Conservation (phyloP, 78 protist species). For the Guillardia theta region DNA sequence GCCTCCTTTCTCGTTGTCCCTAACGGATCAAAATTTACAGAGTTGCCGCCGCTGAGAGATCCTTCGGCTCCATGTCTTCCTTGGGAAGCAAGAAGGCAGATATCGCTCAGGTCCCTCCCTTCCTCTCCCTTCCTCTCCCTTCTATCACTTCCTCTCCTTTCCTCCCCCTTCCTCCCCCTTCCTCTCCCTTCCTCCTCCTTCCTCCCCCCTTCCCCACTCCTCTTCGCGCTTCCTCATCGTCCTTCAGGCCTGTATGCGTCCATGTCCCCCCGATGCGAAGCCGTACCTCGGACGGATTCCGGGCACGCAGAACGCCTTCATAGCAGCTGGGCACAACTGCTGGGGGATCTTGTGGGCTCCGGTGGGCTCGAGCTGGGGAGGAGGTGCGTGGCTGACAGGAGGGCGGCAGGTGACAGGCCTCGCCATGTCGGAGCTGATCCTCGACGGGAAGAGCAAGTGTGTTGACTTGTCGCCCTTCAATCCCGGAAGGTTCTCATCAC, state of each 20-base stretch:
- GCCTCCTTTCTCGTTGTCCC: not conserved
- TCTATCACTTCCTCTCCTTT: not conserved
- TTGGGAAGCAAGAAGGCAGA: not conserved
- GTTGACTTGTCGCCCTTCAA: conserved; percentile 30
- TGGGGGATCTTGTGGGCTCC: conserved; percentile 51
- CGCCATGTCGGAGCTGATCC: conserved; percentile 28
- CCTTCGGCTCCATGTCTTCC: not conserved
- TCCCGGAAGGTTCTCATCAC: conserved; percentile 28
- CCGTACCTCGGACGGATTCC: conserved; percentile 26
- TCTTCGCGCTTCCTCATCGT: not conserved
- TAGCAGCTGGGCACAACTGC: conserved; percentile 46
- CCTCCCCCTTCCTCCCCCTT: not conserved
- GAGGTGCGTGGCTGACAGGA: too few relatives aligned
- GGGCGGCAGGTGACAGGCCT: not conserved
- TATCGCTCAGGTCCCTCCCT: not conserved
- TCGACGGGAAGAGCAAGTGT: conserved; percentile 27
- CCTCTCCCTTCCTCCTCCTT: not conserved
- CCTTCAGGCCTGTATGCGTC: conserved; percentile 49
- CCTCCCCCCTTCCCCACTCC: not conserved
- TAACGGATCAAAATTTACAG: not conserved
- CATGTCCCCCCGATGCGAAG: conserved; percentile 49
- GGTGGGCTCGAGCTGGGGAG: too few relatives aligned
- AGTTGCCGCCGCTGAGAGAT: not conserved
- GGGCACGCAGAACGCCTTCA: not conserved
- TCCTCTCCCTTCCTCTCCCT: not conserved